phyloP scores from a whole-genome alignment of 176 grass and related monocot genomes.

The Areca catechu region DNA sequence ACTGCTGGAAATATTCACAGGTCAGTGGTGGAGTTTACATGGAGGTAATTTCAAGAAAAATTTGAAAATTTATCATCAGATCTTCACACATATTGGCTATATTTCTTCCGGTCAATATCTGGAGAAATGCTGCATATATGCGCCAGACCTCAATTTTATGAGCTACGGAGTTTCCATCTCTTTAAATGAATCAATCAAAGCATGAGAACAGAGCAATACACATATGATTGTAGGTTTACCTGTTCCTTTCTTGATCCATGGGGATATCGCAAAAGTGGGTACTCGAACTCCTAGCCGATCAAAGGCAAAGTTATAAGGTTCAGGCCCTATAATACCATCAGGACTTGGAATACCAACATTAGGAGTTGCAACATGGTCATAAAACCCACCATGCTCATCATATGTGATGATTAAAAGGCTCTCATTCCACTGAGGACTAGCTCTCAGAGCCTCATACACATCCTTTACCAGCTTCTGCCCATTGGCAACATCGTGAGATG shows the following conservation, averaged over 20 bases:
- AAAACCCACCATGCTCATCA: slow-evolving; percentile 91
- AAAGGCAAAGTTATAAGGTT: slow-evolving; percentile 72
- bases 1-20: too few species aligned
- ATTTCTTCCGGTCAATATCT: too few species aligned
- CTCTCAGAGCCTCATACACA: slow-evolving; percentile 68
- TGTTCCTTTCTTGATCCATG: slow-evolving; percentile 83
- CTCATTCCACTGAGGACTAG: slow-evolving; percentile 73
- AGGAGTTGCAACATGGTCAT: slow-evolving; percentile 80
- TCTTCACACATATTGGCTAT: too few species aligned
- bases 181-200: too few species aligned
- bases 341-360: slow-evolving; percentile 68
- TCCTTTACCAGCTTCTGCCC: slow-evolving; percentile 13
- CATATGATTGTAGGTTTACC: slow-evolving; percentile 8
- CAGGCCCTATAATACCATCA: slow-evolving; percentile 50
- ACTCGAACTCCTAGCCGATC: slow-evolving; percentile 79
- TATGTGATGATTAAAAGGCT: slow-evolving; percentile 70
- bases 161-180: too few species aligned
- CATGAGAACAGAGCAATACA: not conserved
- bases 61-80: too few species aligned
- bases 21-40: too few species aligned
- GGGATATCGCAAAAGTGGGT: slow-evolving; percentile 71
- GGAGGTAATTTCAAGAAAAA: too few species aligned
- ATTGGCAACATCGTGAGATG: slow-evolving; percentile 17
- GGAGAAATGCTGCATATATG: too few species aligned
- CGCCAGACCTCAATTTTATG: too few species aligned